These are phyloP conservation scores for Salvia sclarea DNA, from an alignment of 305 asterid genomes.

Conservation along the genomic window DNA sequence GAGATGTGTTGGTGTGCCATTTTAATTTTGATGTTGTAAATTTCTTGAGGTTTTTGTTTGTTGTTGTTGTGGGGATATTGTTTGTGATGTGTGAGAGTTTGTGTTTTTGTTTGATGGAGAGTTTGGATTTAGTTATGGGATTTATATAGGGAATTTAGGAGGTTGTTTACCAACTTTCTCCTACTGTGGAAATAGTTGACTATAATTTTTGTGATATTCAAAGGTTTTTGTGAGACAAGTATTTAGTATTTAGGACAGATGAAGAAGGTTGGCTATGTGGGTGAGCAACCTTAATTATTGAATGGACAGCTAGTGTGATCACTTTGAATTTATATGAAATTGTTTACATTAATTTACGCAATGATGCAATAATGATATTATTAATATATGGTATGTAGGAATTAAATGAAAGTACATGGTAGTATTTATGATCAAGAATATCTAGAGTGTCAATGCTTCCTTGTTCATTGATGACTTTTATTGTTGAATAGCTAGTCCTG, in stretches of 20 bases:
- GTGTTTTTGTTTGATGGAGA: neutral
- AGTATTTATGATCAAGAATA: neutral
- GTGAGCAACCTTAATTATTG: slow-evolving; percentile 34
- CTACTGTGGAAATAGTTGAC: slow-evolving; percentile 21
- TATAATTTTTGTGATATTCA: neutral
- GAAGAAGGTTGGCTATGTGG: slow-evolving; percentile 36
- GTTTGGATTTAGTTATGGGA: slow-evolving; percentile 16
- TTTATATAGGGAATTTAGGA: slow-evolving; percentile 26
- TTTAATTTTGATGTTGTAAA: neutral
- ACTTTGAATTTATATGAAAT: neutral
- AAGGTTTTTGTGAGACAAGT: neutral
- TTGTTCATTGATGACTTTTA: neutral
- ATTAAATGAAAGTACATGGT: neutral
- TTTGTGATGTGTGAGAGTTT: neutral
- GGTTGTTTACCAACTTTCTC: slow-evolving; percentile 34
- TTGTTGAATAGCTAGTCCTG: too few species aligned
- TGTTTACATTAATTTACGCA: neutral
- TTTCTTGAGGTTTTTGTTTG: slow-evolving; percentile 1
- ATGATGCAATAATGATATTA: neutral
- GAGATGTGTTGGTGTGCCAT: slow-evolving; percentile 42
- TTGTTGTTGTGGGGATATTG: neutral
- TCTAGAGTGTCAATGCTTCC: neutral
- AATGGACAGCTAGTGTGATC: neutral
- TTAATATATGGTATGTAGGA: neutral
- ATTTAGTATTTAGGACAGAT: slow-evolving; percentile 15